phyloP scores from a whole-genome alignment of 78 protist species.

The Emiliania huxleyi region DNA sequence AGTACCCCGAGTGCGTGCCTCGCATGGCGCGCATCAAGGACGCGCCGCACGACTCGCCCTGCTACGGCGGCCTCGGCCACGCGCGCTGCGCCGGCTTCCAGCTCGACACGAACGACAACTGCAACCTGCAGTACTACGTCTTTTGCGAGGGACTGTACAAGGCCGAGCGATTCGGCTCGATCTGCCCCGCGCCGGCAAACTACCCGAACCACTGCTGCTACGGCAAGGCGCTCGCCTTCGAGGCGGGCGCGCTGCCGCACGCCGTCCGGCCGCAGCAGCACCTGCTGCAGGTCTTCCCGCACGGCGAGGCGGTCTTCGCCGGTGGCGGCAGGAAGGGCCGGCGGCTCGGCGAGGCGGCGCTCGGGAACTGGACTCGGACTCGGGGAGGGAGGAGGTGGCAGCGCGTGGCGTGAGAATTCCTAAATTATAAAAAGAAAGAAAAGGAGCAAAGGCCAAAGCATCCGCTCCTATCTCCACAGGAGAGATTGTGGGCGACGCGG shows the following conservation, averaged over 20 bases:
- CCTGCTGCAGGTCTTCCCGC: background rate
- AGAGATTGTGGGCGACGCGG: too few relatives aligned
- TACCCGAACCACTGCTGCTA: constrained; percentile 20
- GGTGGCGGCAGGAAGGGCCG: too few relatives aligned
- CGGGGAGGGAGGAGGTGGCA: too few relatives aligned
- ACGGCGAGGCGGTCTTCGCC: background rate
- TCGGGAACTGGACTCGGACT: too few relatives aligned
- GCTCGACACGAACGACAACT: background rate
- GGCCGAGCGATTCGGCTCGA: background rate
- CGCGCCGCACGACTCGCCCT: background rate
- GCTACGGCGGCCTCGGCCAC: background rate
- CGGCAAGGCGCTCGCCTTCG: background rate
- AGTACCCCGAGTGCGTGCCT: background rate
- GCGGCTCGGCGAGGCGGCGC: too few relatives aligned
- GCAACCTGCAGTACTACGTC: background rate
- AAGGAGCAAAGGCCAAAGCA: too few relatives aligned
- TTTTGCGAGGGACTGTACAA: background rate
- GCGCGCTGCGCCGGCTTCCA: background rate
- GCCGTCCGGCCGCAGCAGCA: background rate
- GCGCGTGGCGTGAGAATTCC: too few relatives aligned
- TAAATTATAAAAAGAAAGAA: too few relatives aligned
- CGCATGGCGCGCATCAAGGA: background rate
- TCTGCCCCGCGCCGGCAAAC: background rate
- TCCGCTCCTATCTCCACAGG: too few relatives aligned
- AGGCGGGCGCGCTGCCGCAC: background rate